Evolutionary conservation across 106 monocot species (phyloP).

Genomic region (Gastrodia elata): DNA sequence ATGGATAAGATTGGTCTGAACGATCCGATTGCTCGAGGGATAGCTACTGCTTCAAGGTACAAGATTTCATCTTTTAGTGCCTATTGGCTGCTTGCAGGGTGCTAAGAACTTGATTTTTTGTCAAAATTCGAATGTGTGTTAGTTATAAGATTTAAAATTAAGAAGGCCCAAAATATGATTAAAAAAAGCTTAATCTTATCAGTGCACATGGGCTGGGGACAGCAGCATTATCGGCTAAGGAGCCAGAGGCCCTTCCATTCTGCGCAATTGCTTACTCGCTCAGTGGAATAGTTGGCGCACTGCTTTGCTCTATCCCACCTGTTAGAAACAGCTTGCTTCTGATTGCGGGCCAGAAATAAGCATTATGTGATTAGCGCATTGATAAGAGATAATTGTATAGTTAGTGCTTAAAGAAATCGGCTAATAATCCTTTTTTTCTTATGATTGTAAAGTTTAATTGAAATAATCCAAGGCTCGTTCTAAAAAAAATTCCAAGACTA

Average conservation of each 20-base stretch:
- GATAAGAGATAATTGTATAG: too few species aligned
- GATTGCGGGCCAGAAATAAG: conserved; percentile 35
- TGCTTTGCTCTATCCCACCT: conserved; percentile 80
- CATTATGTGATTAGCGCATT: too few species aligned
- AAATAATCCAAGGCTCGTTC: too few species aligned
- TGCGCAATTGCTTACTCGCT: conserved; percentile 91
- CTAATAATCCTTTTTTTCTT: too few species aligned
- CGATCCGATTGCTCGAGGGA: conserved; percentile 95
- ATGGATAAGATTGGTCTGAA: conserved; percentile 74
- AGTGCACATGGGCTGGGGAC: conserved; percentile 99
- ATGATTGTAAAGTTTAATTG: too few species aligned
- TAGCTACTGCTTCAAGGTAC: conserved; percentile 97
- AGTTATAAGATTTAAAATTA: too few species aligned
- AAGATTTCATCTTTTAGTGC: not conserved
- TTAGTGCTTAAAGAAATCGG: too few species aligned
- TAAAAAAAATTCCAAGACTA: too few species aligned
- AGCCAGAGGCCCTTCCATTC: conserved; percentile 94
- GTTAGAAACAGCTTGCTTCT: conserved; percentile 75
- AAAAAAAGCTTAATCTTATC: too few species aligned
- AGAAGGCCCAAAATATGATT: too few species aligned
- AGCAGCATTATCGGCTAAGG: conserved; percentile 92
- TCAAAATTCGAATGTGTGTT: too few species aligned
- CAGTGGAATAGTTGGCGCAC: conserved; percentile 81
- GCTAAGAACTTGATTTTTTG: too few species aligned
- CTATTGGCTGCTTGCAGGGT: not conserved